Base-by-base conservation (phyloP, 495 filamentous ascomycete species). In the Stereocaulon alpinum region DNA sequence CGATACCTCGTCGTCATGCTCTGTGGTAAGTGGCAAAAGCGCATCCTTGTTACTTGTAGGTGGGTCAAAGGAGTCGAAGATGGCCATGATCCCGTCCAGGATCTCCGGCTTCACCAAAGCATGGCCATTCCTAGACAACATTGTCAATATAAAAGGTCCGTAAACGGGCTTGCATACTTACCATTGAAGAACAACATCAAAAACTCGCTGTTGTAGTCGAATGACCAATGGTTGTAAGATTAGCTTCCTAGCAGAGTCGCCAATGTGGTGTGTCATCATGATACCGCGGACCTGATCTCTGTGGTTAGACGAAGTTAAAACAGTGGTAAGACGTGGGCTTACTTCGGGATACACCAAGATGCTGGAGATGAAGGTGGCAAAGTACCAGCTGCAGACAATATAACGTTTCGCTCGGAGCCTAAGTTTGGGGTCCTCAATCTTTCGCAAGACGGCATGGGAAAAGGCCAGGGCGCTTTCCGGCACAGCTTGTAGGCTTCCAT, bases 291-390 rank as follows among this genome's bases (percentile, higher is more conserved):
- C 84, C 87, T 91, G 41, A 50, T 0, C 14, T 17, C 15, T 60
- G 10, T 48, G n/a, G 18, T 22, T 34, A 20, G 22, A 12, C 34
- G 41, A 32, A 32, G 3, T n/a, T 27, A 9, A 20, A 4, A 40
- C 55, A 45, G 15, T 30, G 34, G 51, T 42, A 41, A 37, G 18
- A 15, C 40, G 54, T 45, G 29, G 42, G 68, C 77, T 66, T 81
- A 83, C 87, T 82, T 98, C 93, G 3, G 93, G 93, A 66, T 91
- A 87, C 50, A 89, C 87, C 63, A 98, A 80, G 49, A 89, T 87
- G 63, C 87, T 86, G 43, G 86, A 80, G 37, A 98, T 76, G 72
- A 89, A 96, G 45, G 84, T 86, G 34, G 88, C 86, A 68, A 96
- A 96, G 63, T 95, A 86, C 86, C 91, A 98, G 29, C 62, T 56